Evolutionary conservation across 2,329 filamentous ascomycete genomes (phyloP), one percentile per base, ranked within the genome.

Genomic region (Cladophialophora yegresii): DNA sequence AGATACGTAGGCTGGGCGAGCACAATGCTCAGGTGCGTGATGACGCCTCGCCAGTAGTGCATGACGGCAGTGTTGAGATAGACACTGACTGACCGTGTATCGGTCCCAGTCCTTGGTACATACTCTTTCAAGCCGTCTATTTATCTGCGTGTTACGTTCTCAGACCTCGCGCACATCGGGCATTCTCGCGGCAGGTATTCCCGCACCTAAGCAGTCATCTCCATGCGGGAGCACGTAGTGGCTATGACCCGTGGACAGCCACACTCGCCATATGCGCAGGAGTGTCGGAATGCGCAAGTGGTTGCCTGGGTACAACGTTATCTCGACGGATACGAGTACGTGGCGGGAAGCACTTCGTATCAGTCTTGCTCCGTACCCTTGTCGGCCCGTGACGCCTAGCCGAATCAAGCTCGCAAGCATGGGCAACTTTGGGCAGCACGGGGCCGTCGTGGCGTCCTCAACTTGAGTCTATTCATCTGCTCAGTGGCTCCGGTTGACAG

Each of bases 21-120:
- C n/a, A 56, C 26, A 47, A 55, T 32, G 59, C 50, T 23, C 22
- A 32, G 13, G 13, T 61, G 59, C n/a, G 51, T 61, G 59, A 61
- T 45, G 36, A 61, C 49, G 54, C 50, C 59, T 22, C 59, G 51
- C 51, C 50, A 54, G 51, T 61, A 61, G 28, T 55, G 59, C 59
- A 61, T 61, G 2, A 47, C 30, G 1, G 54, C 22, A 12, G 43
- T 4, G 33, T 45, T 32, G 28, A 54, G 10, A 23, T 4, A 50
- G 40, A 3, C n/a, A 43, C 40, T n/a, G 40, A 43, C 40, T 43
- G 10, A 43, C 40, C 40, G 40, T 43, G 26, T 28, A 6, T 28
- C 26, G 26, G 26, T 28, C 26, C 26, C 26, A 28, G 26, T 28
- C 26, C 26, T 28, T 16, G 8, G 6, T 8, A 43, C 36, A 13